These are phyloP conservation scores for Stephania cephalantha DNA, from an alignment of 164 flowering plant genomes.

Conservation along the genomic window DNA sequence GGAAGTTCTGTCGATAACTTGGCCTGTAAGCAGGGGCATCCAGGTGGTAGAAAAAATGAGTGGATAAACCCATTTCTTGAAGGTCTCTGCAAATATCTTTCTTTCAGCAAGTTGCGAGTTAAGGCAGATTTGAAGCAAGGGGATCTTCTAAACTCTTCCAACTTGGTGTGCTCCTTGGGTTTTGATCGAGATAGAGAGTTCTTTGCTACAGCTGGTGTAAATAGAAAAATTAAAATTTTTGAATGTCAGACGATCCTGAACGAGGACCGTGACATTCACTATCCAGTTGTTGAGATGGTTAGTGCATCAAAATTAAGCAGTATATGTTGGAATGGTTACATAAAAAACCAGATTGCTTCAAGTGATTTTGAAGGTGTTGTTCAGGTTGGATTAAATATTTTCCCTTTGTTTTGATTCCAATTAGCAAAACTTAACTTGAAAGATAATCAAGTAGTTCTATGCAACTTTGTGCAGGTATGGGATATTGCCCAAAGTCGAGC, in stretches of 20 bases:
- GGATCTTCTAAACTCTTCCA: slow-evolving; percentile 85
- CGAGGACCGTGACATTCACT: slow-evolving; percentile 82
- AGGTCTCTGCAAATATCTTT: slow-evolving; percentile 82
- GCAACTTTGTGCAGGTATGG: slow-evolving; percentile 62
- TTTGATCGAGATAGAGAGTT: slow-evolving; percentile 94
- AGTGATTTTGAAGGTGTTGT: slow-evolving; percentile 97
- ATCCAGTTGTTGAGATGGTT: slow-evolving; percentile 93
- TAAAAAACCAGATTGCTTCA: slow-evolving; percentile 95
- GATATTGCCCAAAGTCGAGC: slow-evolving; percentile 79
- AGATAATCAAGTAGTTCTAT: slow-evolving; percentile 6
- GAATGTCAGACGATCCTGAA: slow-evolving; percentile 66
- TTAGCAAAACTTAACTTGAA: slow-evolving; percentile 2
- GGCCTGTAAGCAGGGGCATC: slow-evolving; percentile 32
- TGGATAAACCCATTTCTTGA: slow-evolving; percentile 92
- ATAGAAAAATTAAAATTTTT: slow-evolving; percentile 91
- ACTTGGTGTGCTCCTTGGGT: slow-evolving; percentile 80
- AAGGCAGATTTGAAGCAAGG: slow-evolving; percentile 92
- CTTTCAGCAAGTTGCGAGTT: slow-evolving; percentile 71
- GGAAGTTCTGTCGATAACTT: slow-evolving; percentile 70
- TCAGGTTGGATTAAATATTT: slow-evolving; percentile 50
- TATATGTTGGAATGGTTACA: slow-evolving; percentile 90
- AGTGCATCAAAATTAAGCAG: slow-evolving; percentile 82
- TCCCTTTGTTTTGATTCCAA: slow-evolving; percentile 2
- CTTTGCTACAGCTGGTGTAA: slow-evolving; percentile 97
- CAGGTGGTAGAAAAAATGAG: slow-evolving; percentile 37